phyloP scores from a whole-genome alignment of 176 grass and related monocot genomes.

The Aegilops tauschii region DNA sequence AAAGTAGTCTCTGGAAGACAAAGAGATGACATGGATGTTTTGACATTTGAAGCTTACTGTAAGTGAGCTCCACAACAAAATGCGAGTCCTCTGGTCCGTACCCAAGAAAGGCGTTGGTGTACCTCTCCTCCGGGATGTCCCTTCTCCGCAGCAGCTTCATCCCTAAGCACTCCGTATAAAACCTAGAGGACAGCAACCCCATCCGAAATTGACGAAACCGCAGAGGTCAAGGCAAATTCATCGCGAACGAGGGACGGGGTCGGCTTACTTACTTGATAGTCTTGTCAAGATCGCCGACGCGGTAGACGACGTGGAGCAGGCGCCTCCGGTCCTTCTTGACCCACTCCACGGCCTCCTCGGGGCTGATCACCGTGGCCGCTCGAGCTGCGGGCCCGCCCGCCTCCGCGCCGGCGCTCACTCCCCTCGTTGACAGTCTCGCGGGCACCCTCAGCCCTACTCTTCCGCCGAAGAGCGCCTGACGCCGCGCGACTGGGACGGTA shows the following conservation, averaged over 20 bases:
- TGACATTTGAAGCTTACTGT: constrained; percentile 57
- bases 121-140: constrained; percentile 94
- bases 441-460: constrained; percentile 28
- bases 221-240: not conserved
- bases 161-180: constrained; percentile 90
- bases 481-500: constrained; percentile 42
- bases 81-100: constrained; percentile 95
- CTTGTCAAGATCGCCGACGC: constrained; percentile 92
- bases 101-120: constrained; percentile 91
- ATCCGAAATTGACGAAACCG: constrained; percentile 9
- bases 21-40: not conserved
- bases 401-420: constrained; percentile 25
- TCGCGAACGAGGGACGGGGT: not conserved
- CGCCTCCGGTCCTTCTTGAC: constrained; percentile 77
- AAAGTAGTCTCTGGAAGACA: not conserved
- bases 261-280: constrained; percentile 71
- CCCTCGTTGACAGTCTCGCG: constrained; percentile 46
- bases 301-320: constrained; percentile 89
- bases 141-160: constrained; percentile 86
- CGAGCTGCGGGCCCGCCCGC: constrained; percentile 38
- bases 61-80: constrained; percentile 91
- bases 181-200: constrained; percentile 41
- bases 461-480: constrained; percentile 38
- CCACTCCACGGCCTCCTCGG: constrained; percentile 74
- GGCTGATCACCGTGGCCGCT: constrained; percentile 39